Evolutionary conservation across 768 basidiomycete species (phyloP), one percentile per base, ranked within the genome.

Genomic region (Tylopilus intermedius): DNA sequence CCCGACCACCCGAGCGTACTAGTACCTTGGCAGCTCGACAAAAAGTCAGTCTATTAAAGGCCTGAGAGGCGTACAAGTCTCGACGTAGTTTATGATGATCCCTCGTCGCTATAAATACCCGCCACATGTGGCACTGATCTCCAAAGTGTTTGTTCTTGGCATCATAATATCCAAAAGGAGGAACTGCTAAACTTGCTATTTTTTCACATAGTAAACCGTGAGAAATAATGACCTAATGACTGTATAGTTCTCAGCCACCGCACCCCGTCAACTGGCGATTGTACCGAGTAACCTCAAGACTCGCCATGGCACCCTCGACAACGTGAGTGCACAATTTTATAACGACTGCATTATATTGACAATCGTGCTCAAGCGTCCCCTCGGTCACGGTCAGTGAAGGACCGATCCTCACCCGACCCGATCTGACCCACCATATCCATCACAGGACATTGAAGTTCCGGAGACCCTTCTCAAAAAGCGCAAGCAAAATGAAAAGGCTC

Each of bases 391-490:
- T 78, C 45, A 57, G 76, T 71, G 43, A 24, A 40, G 46, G 51
- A 14, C 6, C 15, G 30, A 39, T 43, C 6, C n/a, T 49, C 45
- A 22, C 53, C 44, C 14, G 15, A 50, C 47, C 24, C 54, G 50
- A 45, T 51, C 41, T 71, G 33, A 66, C 50, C 22, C 22, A 0
- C 39, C 15, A 38, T 30, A 22, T 38, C 21, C 21, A 26, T 46
- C 56, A 56, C 64, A 92, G 90, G 83, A 85, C 68, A 85, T 96
- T 72, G 89, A 94, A 83, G 94, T 95, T 76, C 94, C 94, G 72
- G 94, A 96, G 86, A 97, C 94, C 69, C 86, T 97, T 79, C 91
- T 97, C 79, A 97, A 96, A 84, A 97, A 95, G 80, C 86, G 94
- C 77, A 94, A 94, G 79, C 89, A 93, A 77, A 94, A 86, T 68